These are phyloP conservation scores for Chrysosporium queenslandicum DNA, from an alignment of 2,329 filamentous ascomycete species.

Conservation along the genomic window DNA sequence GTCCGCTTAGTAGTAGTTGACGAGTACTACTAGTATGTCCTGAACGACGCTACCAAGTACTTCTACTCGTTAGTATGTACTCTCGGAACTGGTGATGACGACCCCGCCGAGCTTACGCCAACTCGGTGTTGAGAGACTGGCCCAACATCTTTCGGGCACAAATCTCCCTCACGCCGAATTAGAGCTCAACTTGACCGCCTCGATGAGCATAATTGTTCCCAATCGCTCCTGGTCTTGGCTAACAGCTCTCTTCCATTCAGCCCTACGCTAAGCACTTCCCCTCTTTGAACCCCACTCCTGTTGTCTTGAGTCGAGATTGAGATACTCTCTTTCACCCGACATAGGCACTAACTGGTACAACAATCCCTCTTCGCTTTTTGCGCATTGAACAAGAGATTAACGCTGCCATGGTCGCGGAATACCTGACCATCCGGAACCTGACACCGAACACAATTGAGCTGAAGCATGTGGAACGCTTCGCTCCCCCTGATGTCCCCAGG, in stretches of 20 bases:
- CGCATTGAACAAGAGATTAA: neutral
- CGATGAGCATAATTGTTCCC: too few relatives aligned
- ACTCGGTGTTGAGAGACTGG: neutral
- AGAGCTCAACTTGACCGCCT: too few relatives aligned
- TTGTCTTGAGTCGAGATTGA: neutral
- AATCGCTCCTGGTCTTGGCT: neutral
- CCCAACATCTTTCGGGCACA: neutral
- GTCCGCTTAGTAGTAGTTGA: too few relatives aligned
- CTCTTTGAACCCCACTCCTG: neutral
- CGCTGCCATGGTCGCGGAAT: slow-evolving; percentile 4
- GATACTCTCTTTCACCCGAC: neutral
- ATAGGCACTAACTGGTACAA: too few relatives aligned
- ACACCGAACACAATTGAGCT: slow-evolving; percentile 64
- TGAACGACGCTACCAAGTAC: too few relatives aligned
- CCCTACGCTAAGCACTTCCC: neutral
- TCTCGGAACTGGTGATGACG: neutral
- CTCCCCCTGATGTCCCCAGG: slow-evolving; percentile 39
- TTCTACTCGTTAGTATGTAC: too few relatives aligned
- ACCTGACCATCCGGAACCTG: slow-evolving; percentile 4
- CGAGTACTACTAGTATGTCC: too few relatives aligned
- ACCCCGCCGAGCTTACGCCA: neutral
- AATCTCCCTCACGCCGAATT: neutral
- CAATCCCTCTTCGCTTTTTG: too few relatives aligned
- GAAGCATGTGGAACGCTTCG: slow-evolving; percentile 63
- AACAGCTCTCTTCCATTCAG: neutral